These are phyloP conservation scores for Aspergillus ustus DNA, from an alignment of 2,329 filamentous ascomycete genomes.

Conservation along the genomic window DNA sequence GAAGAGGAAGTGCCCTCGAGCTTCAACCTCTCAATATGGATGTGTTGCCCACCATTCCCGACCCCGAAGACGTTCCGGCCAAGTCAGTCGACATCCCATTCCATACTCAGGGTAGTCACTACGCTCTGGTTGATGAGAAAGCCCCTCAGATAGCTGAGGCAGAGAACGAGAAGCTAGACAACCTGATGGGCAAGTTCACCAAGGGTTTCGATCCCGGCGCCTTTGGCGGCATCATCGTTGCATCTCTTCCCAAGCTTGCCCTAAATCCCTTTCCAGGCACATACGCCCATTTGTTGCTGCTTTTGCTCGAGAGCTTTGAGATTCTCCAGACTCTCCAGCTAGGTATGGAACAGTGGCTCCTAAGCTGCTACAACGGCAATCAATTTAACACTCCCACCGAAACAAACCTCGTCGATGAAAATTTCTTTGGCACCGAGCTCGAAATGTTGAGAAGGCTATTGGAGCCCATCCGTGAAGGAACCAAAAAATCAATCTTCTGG, in stretches of 20 bases:
- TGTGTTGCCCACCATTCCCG: slow-evolving; percentile 1
- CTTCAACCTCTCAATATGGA: slow-evolving; percentile 1
- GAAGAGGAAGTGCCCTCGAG: not conserved
- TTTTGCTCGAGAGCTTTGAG: slow-evolving; percentile 48
- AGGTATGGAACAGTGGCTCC: slow-evolving; percentile 67
- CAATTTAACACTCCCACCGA: slow-evolving; percentile 1
- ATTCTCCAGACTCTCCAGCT: slow-evolving; percentile 68
- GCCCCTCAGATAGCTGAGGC: slow-evolving; percentile 17
- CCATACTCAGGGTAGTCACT: slow-evolving; percentile 3
- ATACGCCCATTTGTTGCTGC: slow-evolving; percentile 29
- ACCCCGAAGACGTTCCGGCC: not conserved
- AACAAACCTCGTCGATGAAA: slow-evolving; percentile 22
- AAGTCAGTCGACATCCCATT: slow-evolving; percentile 19
- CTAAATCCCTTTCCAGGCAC: slow-evolving; percentile 26
- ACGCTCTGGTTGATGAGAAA: slow-evolving; percentile 20
- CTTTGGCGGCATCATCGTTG: slow-evolving; percentile 21
- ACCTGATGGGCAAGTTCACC: slow-evolving; percentile 23
- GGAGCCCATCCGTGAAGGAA: slow-evolving; percentile 26
- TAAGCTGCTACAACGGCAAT: slow-evolving; percentile 43
- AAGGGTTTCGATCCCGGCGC: slow-evolving; percentile 27
- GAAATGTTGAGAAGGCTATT: slow-evolving; percentile 30
- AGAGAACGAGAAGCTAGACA: slow-evolving; percentile 18
- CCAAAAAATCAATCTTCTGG: slow-evolving; percentile 23
- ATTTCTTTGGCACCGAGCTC: slow-evolving; percentile 26
- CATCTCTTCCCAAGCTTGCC: slow-evolving; percentile 13